phyloP scores from a whole-genome alignment of 1,139 yeast genomes.

The Debaryomycetaceae sp. region DNA sequence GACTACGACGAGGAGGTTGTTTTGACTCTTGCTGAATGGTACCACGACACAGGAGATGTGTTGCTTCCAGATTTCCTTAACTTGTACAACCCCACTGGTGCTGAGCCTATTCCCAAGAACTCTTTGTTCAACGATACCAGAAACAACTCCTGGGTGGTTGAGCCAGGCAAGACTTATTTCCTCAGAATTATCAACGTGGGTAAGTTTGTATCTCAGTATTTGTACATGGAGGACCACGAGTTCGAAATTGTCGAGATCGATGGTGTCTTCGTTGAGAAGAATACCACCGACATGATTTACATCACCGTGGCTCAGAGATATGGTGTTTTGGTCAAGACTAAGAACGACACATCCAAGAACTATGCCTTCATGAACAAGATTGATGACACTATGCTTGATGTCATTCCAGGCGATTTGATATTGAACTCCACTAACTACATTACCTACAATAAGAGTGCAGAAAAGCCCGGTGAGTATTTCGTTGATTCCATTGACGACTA shows the following conservation, averaged over 20 bases:
- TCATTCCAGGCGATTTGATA: slow-evolving; percentile 50
- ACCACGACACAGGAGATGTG: slow-evolving; percentile 49
- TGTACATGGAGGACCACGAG: slow-evolving; percentile 66
- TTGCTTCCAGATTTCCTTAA: slow-evolving; percentile 49
- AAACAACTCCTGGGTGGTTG: slow-evolving; percentile 54
- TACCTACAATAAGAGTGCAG: slow-evolving; percentile 40
- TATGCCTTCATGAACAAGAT: slow-evolving; percentile 61
- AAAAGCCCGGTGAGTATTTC: slow-evolving; percentile 20
- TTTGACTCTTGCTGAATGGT: slow-evolving; percentile 59
- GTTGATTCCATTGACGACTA: slow-evolving; percentile 23
- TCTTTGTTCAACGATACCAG: slow-evolving; percentile 62
- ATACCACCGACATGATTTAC: slow-evolving; percentile 54
- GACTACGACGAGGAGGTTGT: slow-evolving; percentile 61
- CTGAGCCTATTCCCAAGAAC: slow-evolving; percentile 75
- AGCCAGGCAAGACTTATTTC: slow-evolving; percentile 61
- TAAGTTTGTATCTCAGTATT: slow-evolving; percentile 67
- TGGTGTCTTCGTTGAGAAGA: slow-evolving; percentile 63
- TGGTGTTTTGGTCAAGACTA: slow-evolving; percentile 58
- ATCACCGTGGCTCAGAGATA: slow-evolving; percentile 72
- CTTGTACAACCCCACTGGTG: slow-evolving; percentile 76
- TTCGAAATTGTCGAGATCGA: slow-evolving; percentile 70
- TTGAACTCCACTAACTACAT: slow-evolving; percentile 55
- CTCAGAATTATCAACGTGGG: slow-evolving; percentile 66
- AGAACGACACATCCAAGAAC: slow-evolving; percentile 41
- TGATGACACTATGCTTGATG: slow-evolving; percentile 68